Conservation (phyloP, 177 flowering plant species). For the Telopea speciosissima region DNA sequence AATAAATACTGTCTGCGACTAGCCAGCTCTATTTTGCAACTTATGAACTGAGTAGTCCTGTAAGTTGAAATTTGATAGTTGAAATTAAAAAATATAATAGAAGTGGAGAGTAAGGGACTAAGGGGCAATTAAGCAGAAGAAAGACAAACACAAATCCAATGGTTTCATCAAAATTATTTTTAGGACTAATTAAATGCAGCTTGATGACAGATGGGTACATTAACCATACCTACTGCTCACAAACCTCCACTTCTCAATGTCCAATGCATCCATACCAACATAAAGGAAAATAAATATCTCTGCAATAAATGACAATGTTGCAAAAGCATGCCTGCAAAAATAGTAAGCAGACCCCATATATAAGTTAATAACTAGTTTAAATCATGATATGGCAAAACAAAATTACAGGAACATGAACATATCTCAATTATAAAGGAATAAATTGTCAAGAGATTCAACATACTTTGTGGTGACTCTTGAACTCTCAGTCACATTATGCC, state of each 20-base stretch:
- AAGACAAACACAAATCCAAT: too few relatives aligned
- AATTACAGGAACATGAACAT: background rate
- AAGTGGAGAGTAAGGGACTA: background rate
- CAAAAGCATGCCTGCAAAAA: conserved; percentile 70
- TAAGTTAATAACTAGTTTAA: conserved; percentile 5
- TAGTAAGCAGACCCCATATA: background rate
- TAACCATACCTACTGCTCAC: conserved; percentile 47
- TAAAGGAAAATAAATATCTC: conserved; percentile 78
- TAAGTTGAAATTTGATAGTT: background rate
- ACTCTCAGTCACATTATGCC: conserved; percentile 89
- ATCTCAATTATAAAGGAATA: background rate
- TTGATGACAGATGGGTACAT: background rate
- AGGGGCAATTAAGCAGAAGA: background rate
- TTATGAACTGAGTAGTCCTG: background rate
- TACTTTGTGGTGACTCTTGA: conserved; percentile 81
- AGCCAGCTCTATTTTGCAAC: background rate
- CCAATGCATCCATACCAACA: conserved; percentile 87
- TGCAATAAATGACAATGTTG: conserved; percentile 71
- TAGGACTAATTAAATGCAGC: background rate
- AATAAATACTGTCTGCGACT: background rate
- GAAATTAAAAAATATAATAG: background rate
- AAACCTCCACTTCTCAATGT: conserved; percentile 75
- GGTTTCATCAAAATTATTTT: background rate
- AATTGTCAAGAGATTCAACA: conserved; percentile 8
- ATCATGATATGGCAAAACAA: background rate